These are phyloP conservation scores for Solanum piurae DNA, from an alignment of 257 asterid species.

Conservation along the genomic window DNA sequence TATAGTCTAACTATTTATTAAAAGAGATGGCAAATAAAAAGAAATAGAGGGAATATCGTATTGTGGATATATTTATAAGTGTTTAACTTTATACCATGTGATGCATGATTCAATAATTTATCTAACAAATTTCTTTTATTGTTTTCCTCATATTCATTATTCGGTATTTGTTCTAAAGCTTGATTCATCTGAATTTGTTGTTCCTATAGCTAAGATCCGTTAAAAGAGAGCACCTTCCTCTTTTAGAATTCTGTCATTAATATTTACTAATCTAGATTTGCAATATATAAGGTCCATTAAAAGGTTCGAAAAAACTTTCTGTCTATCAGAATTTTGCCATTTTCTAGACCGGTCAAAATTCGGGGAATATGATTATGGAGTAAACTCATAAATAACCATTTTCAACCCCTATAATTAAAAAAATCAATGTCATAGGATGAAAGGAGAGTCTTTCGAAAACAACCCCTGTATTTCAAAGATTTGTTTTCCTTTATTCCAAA, in stretches of 20 bases:
- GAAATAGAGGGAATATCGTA: no score
- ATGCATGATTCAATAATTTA: neutral
- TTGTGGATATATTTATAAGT: no score
- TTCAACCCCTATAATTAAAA: neutral
- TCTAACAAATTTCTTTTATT: neutral
- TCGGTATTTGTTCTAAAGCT: fast-evolving
- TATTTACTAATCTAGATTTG: neutral
- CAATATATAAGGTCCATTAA: neutral
- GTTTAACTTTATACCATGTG: neutral
- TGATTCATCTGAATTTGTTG: fast-evolving
- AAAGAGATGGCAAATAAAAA: no score
- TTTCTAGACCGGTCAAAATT: neutral
- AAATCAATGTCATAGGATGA: fast-evolving
- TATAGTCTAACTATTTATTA: no score
- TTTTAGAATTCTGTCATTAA: neutral
- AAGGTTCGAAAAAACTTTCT: fast-evolving
- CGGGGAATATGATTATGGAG: neutral
- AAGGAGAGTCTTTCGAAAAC: neutral
- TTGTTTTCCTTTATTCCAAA: neutral
- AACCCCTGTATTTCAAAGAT: fast-evolving
- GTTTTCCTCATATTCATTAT: neutral
- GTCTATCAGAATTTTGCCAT: neutral
- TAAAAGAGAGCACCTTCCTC: neutral
- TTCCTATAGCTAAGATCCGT: neutral
- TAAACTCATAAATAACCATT: neutral